phyloP scores from a whole-genome alignment of 2,329 filamentous ascomycete genomes.

The Beauveria caledonica region DNA sequence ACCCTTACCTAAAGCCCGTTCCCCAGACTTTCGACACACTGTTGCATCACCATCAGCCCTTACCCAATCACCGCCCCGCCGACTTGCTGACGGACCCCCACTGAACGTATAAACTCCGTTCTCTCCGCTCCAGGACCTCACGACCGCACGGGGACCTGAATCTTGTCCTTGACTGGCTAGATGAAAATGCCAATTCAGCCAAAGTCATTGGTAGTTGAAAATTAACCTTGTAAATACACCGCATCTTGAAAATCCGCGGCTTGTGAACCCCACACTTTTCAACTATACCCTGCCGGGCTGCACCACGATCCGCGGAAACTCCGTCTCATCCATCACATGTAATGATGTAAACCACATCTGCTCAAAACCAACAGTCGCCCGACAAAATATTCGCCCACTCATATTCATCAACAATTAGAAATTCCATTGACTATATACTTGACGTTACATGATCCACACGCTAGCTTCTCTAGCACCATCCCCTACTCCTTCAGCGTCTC shows the following conservation, averaged over 20 bases:
- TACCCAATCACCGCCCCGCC: background rate
- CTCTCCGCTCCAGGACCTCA: background rate
- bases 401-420: background rate
- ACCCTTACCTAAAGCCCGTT: background rate
- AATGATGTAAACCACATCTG: background rate
- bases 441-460: background rate
- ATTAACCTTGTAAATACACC: too few relatives aligned
- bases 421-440: slow-evolving; percentile 4
- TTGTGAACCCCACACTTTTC: too few relatives aligned
- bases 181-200: background rate
- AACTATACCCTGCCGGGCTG: background rate
- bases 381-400: background rate
- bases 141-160: background rate
- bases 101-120: background rate
- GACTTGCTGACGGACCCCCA: background rate
- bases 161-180: background rate
- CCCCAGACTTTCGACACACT: background rate
- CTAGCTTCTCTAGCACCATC: background rate
- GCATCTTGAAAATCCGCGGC: too few relatives aligned
- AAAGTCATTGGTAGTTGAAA: too few relatives aligned
- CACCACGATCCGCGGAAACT: background rate
- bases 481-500: background rate
- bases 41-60: too few relatives aligned
- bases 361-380: background rate
- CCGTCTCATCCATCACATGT: background rate